Evolutionary conservation across 2,329 filamentous ascomycete genomes (phyloP), one percentile per base, ranked within the genome.

Genomic region (Seiridium cupressi): DNA sequence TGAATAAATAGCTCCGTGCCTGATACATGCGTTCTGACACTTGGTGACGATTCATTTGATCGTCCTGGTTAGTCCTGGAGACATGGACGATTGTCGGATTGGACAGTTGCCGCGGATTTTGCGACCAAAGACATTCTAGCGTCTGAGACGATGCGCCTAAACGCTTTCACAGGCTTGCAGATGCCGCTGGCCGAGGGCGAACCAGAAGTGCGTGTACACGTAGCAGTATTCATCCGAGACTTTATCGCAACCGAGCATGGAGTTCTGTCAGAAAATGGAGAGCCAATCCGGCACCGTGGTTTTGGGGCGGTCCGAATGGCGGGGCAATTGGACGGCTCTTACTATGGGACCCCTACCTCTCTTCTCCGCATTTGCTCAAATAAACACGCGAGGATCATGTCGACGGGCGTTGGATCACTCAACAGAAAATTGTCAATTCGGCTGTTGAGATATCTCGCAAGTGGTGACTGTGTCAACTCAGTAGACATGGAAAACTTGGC

Each of bases 121-220:
- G 18, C 18, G 18, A 26, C 18, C 18, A 26, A 26, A 26, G 18
- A 26, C 18, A 26, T 26, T 26, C 18, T 26, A 26, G 18, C 18
- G 18, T 26, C 18, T 26, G 18, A 7, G 32, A n/a, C 32, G 11
- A 31, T 8, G 11, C 26, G 49, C 49, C 26, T 5, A 26, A 53
- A n/a, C 13, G 11, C 34, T n/a, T 11, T 38, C 18, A 7, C 26
- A 18, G 2, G 35, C 18, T 53, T 40, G 51, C 38, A 55, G 51
- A 55, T 26, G 10, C 38, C 34, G 13, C 11, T 34, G 32, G 49
- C 32, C 35, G 47, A 32, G 26, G 26, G 26, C 47, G 35, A 32
- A 44, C 51, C 51, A 44, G 38, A 55, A 3, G 31, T 42, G 51
- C 51, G 38, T 26, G 51, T 55, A 55, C 51, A 55, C 51, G 38